phyloP scores from a whole-genome alignment of 305 asterid species.

The Solanum hybrid region DNA sequence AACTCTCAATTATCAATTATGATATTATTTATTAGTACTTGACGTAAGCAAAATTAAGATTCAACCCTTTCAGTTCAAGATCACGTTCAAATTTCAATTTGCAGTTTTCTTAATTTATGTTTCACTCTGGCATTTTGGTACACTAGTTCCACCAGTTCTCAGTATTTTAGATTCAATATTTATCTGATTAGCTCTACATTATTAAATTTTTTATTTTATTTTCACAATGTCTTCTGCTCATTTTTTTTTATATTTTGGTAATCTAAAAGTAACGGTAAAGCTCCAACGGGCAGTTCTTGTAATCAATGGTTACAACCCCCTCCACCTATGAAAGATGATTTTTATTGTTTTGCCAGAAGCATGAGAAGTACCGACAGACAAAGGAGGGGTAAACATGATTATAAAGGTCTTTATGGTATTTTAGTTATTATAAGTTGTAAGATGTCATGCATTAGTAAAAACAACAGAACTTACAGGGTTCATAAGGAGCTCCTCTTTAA shows the following conservation, averaged over 20 bases:
- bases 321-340: background rate
- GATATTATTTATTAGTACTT: background rate
- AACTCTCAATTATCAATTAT: background rate
- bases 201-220: too few species aligned
- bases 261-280: background rate
- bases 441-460: background rate
- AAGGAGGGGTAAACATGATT: background rate
- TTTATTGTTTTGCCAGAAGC: background rate
- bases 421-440: background rate
- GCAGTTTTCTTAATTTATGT: background rate
- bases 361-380: background rate
- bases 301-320: background rate
- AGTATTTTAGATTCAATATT: too few species aligned
- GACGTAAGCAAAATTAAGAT: background rate
- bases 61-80: background rate
- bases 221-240: background rate
- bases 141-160: background rate
- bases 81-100: background rate
- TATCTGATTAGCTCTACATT: background rate
- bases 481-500: conserved; percentile 87
- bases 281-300: background rate
- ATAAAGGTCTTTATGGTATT: background rate
- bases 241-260: background rate
- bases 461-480: conserved; percentile 68
- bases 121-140: background rate